Conservation (phyloP, 108 stramenopile genomes). For the Stephanodiscus triporus region DNA sequence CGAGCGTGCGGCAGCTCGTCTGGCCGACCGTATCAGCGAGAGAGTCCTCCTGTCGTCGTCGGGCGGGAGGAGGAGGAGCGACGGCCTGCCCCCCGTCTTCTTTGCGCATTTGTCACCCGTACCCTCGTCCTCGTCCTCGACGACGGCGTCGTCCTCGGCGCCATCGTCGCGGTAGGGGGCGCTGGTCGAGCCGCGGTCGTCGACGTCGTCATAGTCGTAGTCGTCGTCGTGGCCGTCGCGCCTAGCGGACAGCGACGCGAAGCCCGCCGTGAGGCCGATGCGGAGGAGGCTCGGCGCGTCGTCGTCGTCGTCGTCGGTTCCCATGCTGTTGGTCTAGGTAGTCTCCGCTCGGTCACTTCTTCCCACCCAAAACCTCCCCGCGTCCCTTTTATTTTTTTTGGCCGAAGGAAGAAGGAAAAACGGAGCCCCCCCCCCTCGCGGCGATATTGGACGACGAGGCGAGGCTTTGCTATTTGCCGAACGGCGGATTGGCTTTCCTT, state of each 20-base stretch:
- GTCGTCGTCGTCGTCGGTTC: not conserved
- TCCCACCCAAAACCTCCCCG: too few species aligned
- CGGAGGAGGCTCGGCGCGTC: constrained; percentile 34
- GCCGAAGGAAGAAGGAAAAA: too few species aligned
- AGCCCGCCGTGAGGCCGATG: constrained; percentile 40
- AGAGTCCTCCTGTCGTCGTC: constrained; percentile 20
- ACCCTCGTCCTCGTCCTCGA: not conserved
- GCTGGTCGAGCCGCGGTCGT: not conserved
- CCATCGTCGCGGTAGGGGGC: not conserved
- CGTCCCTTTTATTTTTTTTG: too few species aligned
- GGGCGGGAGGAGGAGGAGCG: constrained; percentile 6
- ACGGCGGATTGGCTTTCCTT: too few species aligned
- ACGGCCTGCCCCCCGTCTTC: not conserved
- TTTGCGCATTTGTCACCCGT: not conserved
- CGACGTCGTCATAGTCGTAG: not conserved
- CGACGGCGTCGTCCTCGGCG: not conserved
- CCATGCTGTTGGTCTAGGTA: not conserved
- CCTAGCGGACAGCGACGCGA: constrained; percentile 14
- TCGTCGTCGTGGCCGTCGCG: not conserved
- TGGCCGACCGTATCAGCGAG: constrained; percentile 21
- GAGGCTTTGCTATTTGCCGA: too few species aligned
- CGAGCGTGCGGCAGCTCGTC: constrained; percentile 14
- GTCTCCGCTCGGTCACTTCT: too few species aligned
- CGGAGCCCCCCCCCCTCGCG: too few species aligned
- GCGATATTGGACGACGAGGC: too few species aligned